A percentile compares a stretch with the other conserved stretches of the same genome.
Evolutionary conservation across 2,329 filamentous ascomycete genomes (phyloP).

Genomic region (Didymosphaeria variabile): DNA sequence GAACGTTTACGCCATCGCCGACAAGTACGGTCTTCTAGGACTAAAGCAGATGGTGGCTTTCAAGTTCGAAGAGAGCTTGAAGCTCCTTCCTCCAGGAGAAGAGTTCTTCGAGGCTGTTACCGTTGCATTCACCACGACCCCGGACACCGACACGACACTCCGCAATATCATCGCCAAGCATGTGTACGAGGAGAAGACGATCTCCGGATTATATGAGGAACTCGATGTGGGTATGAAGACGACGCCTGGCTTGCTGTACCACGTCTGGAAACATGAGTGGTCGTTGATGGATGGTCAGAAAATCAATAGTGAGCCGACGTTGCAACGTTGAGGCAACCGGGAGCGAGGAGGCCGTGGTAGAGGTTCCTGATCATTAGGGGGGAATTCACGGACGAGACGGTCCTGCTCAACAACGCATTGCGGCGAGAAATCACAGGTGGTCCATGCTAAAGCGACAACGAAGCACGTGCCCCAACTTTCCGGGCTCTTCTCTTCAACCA

Average conservation of each 20-base stretch:
- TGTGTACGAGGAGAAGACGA: constrained; percentile 7
- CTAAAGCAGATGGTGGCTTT: constrained; percentile 10
- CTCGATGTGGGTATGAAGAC: constrained; percentile 1
- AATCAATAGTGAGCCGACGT: not conserved
- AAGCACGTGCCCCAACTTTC: not conserved
- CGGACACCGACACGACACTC: constrained; percentile 13
- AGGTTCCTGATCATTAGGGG: no score
- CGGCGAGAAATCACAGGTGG: no score
- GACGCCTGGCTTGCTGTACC: not conserved
- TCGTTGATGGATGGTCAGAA: not conserved
- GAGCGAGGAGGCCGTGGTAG: no score
- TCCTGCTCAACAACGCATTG: not conserved
- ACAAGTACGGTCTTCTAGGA: constrained; percentile 21
- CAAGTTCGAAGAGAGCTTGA: constrained; percentile 13
- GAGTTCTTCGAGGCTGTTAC: constrained; percentile 11
- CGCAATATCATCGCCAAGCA: constrained; percentile 18
- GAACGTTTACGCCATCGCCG: constrained; percentile 22
- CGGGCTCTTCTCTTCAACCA: not conserved
- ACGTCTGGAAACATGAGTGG: constrained; percentile 7
- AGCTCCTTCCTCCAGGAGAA: not conserved
- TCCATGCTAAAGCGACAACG: no score
- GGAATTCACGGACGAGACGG: not conserved
- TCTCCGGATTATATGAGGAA: constrained; percentile 3
- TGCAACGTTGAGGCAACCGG: not conserved
- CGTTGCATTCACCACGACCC: constrained; percentile 16